phyloP scores from a whole-genome alignment of 768 basidiomycete species.

The Pilatotrama ljubarskyi region DNA sequence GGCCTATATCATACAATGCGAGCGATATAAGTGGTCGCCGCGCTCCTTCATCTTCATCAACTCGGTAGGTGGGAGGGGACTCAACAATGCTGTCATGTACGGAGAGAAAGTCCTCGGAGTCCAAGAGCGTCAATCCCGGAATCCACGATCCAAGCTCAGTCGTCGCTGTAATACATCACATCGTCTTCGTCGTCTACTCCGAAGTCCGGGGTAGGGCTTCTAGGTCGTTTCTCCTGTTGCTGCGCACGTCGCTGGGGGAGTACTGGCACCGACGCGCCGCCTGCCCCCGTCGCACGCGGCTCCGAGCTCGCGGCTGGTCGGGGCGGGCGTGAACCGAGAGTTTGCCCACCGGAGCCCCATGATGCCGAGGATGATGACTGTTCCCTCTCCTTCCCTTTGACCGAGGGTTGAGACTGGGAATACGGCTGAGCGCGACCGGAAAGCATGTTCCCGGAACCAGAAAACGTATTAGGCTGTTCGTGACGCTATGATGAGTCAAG shows the following conservation, averaged over 20 bases:
- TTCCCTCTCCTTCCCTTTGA: conserved; percentile 54
- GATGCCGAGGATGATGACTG: conserved; percentile 28
- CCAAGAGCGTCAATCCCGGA: neutral
- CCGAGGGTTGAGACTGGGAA: conserved; percentile 35
- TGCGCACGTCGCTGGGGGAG: conserved; percentile 41
- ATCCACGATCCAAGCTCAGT: conserved; percentile 30
- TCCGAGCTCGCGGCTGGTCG: conserved; percentile 27
- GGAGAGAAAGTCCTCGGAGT: neutral
- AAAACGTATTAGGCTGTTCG: conserved; percentile 49
- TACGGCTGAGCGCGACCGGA: conserved; percentile 45
- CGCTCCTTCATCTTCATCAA: neutral
- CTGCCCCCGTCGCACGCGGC: conserved; percentile 49
- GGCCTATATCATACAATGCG: conserved; percentile 11
- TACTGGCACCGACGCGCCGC: conserved; percentile 53
- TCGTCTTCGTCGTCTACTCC: conserved; percentile 78
- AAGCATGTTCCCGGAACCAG: conserved; percentile 68
- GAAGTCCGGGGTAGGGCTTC: conserved; percentile 78
- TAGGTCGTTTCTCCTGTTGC: conserved; percentile 41
- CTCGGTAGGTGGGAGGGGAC: neutral
- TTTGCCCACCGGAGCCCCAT: conserved; percentile 45
- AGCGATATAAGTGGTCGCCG: neutral
- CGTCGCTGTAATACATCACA: conserved; percentile 82
- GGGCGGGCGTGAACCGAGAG: conserved; percentile 41
- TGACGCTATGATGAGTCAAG: neutral
- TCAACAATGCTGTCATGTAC: neutral